Evolutionary conservation across 305 asterid species (phyloP).

Genomic region (Solanum hybrid): DNA sequence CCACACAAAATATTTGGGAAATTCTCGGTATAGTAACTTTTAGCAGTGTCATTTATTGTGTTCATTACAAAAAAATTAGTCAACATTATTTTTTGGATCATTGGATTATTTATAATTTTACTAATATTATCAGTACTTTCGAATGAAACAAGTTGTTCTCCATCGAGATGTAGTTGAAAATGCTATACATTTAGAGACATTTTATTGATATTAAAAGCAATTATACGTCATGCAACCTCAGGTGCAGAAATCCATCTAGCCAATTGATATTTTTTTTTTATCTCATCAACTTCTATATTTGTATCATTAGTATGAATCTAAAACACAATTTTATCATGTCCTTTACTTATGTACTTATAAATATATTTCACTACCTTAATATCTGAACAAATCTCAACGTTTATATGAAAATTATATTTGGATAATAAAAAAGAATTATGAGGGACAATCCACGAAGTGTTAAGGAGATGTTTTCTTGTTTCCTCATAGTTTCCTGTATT

Average conservation of each 20-base stretch:
- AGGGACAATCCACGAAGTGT: neutral
- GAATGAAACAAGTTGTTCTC: neutral
- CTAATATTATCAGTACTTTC: neutral
- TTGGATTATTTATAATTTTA: neutral
- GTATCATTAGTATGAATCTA: neutral
- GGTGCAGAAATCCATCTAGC: neutral
- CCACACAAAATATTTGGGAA: neutral
- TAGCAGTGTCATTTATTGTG: neutral
- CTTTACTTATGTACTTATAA: neutral
- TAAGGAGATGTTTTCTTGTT: neutral
- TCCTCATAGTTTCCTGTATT: neutral
- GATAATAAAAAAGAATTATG: neutral
- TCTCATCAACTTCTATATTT: neutral
- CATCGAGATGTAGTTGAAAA: neutral
- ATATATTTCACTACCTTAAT: neutral
- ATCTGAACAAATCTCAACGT: neutral
- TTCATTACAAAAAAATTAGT: neutral
- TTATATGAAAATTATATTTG: neutral
- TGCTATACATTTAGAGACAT: neutral
- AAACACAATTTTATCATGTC: neutral
- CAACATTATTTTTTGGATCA: neutral
- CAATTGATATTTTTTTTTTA: neutral
- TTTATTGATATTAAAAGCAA: neutral
- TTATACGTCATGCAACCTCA: neutral
- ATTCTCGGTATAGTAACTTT: neutral